Base-by-base conservation (phyloP, 192 early-diverging fungal genomes). In the Allomyces macrogynus region DNA sequence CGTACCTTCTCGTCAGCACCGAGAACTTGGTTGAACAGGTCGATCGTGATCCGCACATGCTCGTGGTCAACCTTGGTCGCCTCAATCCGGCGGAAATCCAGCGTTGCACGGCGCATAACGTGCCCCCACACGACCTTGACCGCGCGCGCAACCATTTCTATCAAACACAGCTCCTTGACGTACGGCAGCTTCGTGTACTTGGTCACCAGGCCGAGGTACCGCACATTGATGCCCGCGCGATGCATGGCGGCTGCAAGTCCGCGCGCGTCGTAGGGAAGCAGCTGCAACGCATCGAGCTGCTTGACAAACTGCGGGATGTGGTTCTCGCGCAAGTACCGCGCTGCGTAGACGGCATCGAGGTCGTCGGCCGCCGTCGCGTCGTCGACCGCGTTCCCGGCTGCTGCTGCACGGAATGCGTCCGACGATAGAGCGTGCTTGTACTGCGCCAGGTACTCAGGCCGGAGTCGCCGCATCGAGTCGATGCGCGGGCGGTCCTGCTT, bases 61-160 rank as follows among this genome's bases (percentile, higher is more conserved):
- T 81, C 73, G 25, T 78, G 78, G 22, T 80, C 76, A 60, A 80
- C 78, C 60, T 69, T 67, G 24, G 78, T 78, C 20, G 80, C 80
- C 14, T 75, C 78, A 14, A 81, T 75, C 43, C 68, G 69, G 16
- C 70, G 54, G 68, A 81, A 81, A 63, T 80, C 72, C 27, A 77
- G 43, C 62, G 80, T 76, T 5, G 76, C 70, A 5, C 60, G 61
- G 12, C 80, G 66, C n/a, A 81, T 23, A 23, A 70, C 61, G 22
- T 62, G 23, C 44, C 68, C 63, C 67, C 77, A 80, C 1, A 78
- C 23, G 1, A 65, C 61, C 61, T 81, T 81, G 71, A 64, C 72
- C 1, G 76, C 69, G 32, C 80, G 63, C 0, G 78, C 76, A 2
- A 70, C 73, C 78, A 81, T 81, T 64, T 81, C 80, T 27, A 72